These are phyloP conservation scores for Oryza brachyantha DNA, from an alignment of 176 grass and related monocot species.

Conservation along the genomic window DNA sequence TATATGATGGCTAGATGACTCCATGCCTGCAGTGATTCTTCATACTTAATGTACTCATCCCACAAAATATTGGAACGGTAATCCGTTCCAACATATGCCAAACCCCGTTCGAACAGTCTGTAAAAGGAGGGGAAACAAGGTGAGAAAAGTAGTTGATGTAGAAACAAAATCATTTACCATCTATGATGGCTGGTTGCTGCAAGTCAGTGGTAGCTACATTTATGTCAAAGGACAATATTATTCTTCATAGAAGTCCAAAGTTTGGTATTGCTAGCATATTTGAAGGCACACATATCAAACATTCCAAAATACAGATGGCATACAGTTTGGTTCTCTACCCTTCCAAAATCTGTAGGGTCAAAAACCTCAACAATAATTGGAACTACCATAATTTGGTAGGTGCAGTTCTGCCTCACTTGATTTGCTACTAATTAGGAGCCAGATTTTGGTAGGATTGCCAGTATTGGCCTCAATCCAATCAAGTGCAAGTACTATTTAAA, in stretches of 20 bases:
- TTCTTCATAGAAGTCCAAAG: slow-evolving; percentile 1
- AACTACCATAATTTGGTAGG: background rate
- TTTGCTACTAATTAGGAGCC: background rate
- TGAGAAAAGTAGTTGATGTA: background rate
- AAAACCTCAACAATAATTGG: background rate
- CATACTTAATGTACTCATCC: slow-evolving; percentile 99
- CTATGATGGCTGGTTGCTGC: background rate
- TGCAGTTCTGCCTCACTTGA: background rate
- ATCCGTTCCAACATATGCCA: slow-evolving; percentile 98
- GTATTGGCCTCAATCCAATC: background rate
- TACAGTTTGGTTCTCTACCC: background rate
- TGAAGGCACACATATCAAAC: slow-evolving; percentile 19
- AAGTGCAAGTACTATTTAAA: no score
- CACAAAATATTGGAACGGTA: slow-evolving; percentile 83
- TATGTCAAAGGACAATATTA: slow-evolving; percentile 25
- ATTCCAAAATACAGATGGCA: slow-evolving; percentile 23
- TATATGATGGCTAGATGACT: slow-evolving; percentile 87
- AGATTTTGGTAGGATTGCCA: background rate
- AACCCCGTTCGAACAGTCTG: slow-evolving; percentile 92
- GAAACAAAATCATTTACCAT: background rate
- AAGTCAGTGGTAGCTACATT: slow-evolving; percentile 10
- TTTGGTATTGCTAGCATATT: slow-evolving; percentile 4
- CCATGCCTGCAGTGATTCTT: slow-evolving; percentile 97
- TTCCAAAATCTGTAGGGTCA: background rate
- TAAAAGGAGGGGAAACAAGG: background rate